A percentile compares a stretch with the other conserved stretches of the same genome.
phyloP scores from a whole-genome alignment of 768 basidiomycete genomes.

The Roridomyces roridus region DNA sequence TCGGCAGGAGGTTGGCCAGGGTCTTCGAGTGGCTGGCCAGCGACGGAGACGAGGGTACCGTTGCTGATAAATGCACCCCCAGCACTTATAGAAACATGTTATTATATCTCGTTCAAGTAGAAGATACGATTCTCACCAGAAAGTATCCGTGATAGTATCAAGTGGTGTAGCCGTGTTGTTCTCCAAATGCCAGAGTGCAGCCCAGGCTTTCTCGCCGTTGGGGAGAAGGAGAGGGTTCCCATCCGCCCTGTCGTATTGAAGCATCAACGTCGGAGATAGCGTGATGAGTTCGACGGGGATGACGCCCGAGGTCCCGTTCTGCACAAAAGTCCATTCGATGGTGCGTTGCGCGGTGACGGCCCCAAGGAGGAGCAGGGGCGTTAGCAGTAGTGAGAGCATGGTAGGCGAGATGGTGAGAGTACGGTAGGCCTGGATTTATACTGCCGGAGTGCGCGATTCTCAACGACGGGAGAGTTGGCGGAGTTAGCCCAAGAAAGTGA shows the following conservation, averaged over 20 bases:
- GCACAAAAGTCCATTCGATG: conserved; percentile 16
- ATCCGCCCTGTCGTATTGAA: conserved; percentile 18
- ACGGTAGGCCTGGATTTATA: background rate
- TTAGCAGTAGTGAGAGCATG: background rate
- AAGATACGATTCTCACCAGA: background rate
- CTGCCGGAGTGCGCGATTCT: too few relatives aligned
- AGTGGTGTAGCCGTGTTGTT: conserved; percentile 18
- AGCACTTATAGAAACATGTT: too few relatives aligned
- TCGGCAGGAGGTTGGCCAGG: background rate
- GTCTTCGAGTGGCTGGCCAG: background rate
- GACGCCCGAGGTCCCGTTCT: conserved; percentile 18
- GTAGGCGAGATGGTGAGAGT: background rate
- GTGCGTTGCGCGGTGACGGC: background rate
- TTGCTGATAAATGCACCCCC: conserved; percentile 19
- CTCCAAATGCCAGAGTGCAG: conserved; percentile 21
- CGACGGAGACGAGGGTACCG: conserved; percentile 19
- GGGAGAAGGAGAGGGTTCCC: conserved; percentile 17
- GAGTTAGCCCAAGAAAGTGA: background rate
- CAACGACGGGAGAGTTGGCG: background rate
- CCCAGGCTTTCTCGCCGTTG: conserved; percentile 21
- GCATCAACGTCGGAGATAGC: conserved; percentile 18
- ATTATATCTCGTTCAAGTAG: too few relatives aligned
- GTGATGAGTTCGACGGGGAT: conserved; percentile 20
- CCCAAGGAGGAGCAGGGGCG: background rate
- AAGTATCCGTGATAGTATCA: conserved; percentile 14